A percentile compares a stretch with the other conserved stretches of the same genome.
Evolutionary conservation across 1,284 basidiomycete genomes (phyloP).

Genomic region (Chiua sp.): DNA sequence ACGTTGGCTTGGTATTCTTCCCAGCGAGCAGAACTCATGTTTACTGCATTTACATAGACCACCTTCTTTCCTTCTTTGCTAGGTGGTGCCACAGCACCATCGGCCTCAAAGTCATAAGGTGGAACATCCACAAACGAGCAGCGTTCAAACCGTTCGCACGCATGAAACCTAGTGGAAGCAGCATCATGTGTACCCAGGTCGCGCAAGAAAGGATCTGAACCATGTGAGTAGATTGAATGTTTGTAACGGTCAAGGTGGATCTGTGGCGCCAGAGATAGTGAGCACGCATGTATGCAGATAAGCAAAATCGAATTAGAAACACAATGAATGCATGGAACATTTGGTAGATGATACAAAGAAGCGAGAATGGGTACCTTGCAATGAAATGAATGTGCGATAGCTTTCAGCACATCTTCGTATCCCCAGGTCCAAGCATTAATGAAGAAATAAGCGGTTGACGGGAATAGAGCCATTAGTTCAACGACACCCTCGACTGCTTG

Average conservation of each 20-base stretch:
- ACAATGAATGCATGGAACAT: background rate
- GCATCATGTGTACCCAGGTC: constrained; percentile 68
- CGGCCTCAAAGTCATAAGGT: constrained; percentile 18
- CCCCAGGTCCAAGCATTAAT: constrained; percentile 96
- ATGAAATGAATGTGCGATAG: constrained; percentile 67
- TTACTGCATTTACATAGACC: constrained; percentile 80
- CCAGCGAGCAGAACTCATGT: constrained; percentile 69
- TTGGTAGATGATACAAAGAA: background rate
- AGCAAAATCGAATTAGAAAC: background rate
- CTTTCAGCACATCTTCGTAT: constrained; percentile 86
- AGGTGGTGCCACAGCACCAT: constrained; percentile 14
- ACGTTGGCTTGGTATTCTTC: constrained; percentile 60
- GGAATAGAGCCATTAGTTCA: constrained; percentile 71
- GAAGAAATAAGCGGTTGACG: constrained; percentile 77
- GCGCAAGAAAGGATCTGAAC: constrained; percentile 68
- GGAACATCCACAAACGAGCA: constrained; percentile 67
- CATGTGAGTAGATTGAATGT: constrained; percentile 62
- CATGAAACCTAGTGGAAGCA: constrained; percentile 80
- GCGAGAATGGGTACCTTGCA: constrained; percentile 50
- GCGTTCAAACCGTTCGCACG: constrained; percentile 83
- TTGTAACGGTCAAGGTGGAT: constrained; percentile 94
- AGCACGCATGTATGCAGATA: constrained; percentile 18
- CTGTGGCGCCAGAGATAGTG: constrained; percentile 42
- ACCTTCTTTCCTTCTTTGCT: constrained; percentile 58
- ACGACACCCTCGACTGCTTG: constrained; percentile 72